These are phyloP conservation scores for Penicillium frequentans DNA, from an alignment of 2,329 filamentous ascomycete species.

Conservation along the genomic window DNA sequence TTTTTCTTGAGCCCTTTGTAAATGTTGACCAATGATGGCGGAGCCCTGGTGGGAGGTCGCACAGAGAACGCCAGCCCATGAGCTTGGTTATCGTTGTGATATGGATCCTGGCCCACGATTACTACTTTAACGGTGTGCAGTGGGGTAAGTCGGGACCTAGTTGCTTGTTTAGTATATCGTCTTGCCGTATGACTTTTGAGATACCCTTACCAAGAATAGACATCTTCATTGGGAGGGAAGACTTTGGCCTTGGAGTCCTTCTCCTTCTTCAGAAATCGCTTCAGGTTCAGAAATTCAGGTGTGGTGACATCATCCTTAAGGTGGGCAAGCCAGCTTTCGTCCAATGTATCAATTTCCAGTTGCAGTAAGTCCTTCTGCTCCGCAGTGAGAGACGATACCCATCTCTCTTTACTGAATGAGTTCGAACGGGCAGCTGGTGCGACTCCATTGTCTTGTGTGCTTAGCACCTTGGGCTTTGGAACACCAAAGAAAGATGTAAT, in stretches of 20 bases:
- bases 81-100: conserved; percentile 93
- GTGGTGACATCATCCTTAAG: conserved; percentile 82
- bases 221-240: conserved; percentile 83
- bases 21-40: conserved; percentile 90
- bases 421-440: conserved; percentile 15
- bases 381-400: conserved; percentile 73
- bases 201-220: conserved; percentile 81
- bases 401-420: conserved; percentile 86
- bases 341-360: conserved; percentile 87
- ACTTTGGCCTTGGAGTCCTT: conserved; percentile 70
- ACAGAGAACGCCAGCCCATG: conserved; percentile 97
- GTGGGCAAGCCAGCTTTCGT: conserved; percentile 86
- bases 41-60: conserved; percentile 80
- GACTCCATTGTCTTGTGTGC: conserved; percentile 24
- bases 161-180: conserved; percentile 17
- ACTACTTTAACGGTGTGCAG: conserved; percentile 87
- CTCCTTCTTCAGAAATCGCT: conserved; percentile 82
- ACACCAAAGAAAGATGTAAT: conserved; percentile 88
- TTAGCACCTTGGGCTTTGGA: conserved; percentile 54
- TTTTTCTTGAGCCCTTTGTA: conserved; percentile 85
- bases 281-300: conserved; percentile 81
- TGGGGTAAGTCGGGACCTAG: conserved; percentile 89
- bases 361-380: conserved; percentile 82
- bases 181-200: neutral
- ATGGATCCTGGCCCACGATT: conserved; percentile 93